phyloP scores from a whole-genome alignment of 2,329 filamentous ascomycete species.

The Fusarium siculi region DNA sequence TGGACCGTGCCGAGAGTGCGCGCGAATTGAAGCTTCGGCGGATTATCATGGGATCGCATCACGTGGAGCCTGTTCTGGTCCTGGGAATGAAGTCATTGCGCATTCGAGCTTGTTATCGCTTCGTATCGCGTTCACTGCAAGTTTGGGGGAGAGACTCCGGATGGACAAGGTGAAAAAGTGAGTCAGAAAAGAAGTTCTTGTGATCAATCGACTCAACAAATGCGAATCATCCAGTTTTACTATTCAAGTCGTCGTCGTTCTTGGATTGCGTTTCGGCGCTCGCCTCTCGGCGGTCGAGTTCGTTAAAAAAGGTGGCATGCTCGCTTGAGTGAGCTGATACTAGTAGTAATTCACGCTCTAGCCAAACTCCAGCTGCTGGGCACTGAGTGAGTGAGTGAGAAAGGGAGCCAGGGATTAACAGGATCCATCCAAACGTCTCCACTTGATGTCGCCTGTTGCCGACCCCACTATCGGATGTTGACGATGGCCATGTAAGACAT shows the following conservation, averaged over 20 bases:
- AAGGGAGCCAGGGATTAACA: conserved; percentile 26
- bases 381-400: background rate
- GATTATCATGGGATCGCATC: conserved; percentile 21
- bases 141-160: background rate
- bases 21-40: conserved; percentile 2
- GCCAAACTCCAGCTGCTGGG: conserved; percentile 9
- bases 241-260: background rate
- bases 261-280: conserved; percentile 16
- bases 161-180: background rate
- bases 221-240: conserved; percentile 30
- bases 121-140: conserved; percentile 21
- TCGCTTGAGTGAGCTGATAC: conserved; percentile 36
- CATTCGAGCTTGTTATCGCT: conserved; percentile 9
- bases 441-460: conserved; percentile 44
- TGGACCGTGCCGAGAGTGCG: conserved; percentile 13
- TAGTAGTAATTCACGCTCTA: conserved; percentile 1
- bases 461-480: conserved; percentile 47
- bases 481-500: conserved; percentile 36
- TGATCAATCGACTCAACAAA: conserved; percentile 26
- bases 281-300: conserved; percentile 37
- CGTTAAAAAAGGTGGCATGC: conserved; percentile 42
- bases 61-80: conserved; percentile 29
- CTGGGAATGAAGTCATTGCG: conserved; percentile 31
- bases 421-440: conserved; percentile 39
- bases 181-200: conserved; percentile 21